Percentiles rank a stretch among this genome's conserved stretches.
Evolutionary conservation across 2,329 filamentous ascomycete species (phyloP).

Genomic region (Emericellopsis cladophorae): DNA sequence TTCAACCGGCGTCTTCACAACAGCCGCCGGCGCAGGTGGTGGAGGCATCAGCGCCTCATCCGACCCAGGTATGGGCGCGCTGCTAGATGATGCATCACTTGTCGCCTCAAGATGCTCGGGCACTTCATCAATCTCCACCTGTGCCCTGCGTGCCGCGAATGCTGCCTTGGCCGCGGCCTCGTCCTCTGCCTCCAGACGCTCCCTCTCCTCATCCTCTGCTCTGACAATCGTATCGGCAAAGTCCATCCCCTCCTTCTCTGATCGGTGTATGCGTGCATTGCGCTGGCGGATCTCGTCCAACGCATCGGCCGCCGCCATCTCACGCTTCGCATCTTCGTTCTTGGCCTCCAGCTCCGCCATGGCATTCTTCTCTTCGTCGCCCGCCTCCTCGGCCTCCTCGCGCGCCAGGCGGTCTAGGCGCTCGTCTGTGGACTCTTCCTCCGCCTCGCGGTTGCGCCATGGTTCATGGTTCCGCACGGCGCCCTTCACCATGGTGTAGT

Average conservation of each 20-base stretch:
- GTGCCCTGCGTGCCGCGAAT: constrained; percentile 52
- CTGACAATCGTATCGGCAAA: constrained; percentile 40
- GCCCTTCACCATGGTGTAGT: constrained; percentile 70
- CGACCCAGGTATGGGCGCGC: background rate
- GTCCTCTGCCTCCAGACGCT: constrained; percentile 65
- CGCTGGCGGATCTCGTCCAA: constrained; percentile 86
- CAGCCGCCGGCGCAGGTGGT: constrained; percentile 1
- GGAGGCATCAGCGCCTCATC: constrained; percentile 11
- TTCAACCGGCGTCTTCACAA: constrained; percentile 15
- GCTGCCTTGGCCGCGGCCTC: constrained; percentile 68
- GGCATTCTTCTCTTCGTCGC: constrained; percentile 61
- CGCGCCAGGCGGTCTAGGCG: constrained; percentile 70
- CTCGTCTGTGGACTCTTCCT: constrained; percentile 77
- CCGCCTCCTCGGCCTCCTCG: constrained; percentile 54
- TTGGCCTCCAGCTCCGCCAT: constrained; percentile 96
- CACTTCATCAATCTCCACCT: constrained; percentile 26
- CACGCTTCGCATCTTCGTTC: constrained; percentile 79
- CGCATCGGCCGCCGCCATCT: constrained; percentile 95
- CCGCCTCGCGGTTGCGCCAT: constrained; percentile 55
- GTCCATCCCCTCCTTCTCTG: constrained; percentile 54
- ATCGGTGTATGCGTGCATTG: constrained; percentile 77
- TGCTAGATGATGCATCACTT: constrained; percentile 12
- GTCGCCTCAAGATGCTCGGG: constrained; percentile 29
- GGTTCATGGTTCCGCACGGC: constrained; percentile 90
- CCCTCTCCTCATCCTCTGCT: constrained; percentile 45